Conservation (phyloP, 805 yeast genomes). For the Yamadazyma akitaensis region DNA sequence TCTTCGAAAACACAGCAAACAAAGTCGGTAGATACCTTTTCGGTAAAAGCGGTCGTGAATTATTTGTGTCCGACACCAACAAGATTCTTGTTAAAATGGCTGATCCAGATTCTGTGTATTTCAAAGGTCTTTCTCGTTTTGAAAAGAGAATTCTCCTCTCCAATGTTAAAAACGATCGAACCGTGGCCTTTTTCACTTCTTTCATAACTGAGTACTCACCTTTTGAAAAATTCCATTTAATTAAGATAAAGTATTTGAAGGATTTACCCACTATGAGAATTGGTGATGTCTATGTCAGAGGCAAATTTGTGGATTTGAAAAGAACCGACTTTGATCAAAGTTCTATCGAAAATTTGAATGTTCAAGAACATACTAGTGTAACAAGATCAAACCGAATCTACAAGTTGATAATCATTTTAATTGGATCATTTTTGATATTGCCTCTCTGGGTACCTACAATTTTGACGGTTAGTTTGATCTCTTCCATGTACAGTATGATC, state of each 20-base stretch:
- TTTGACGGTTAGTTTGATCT: slow-evolving; percentile 30
- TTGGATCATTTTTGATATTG: slow-evolving; percentile 26
- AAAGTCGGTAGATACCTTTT: slow-evolving; percentile 30
- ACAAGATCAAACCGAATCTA: slow-evolving; percentile 27
- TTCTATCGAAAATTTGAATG: slow-evolving; percentile 10
- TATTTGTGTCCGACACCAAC: slow-evolving; percentile 38
- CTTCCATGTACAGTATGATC: slow-evolving; percentile 39
- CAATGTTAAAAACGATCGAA: slow-evolving; percentile 76
- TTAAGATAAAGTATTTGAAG: slow-evolving; percentile 47
- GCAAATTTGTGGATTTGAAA: slow-evolving; percentile 52
- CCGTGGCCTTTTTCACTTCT: slow-evolving; percentile 85
- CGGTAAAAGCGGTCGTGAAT: slow-evolving; percentile 35
- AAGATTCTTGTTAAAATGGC: slow-evolving; percentile 51
- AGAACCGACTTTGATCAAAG: slow-evolving; percentile 20
- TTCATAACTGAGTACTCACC: slow-evolving; percentile 74
- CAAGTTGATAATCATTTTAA: slow-evolving; percentile 20
- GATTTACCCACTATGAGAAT: slow-evolving; percentile 42
- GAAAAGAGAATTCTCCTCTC: slow-evolving; percentile 60
- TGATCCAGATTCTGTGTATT: slow-evolving; percentile 47
- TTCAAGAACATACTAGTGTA: slow-evolving; percentile 38
- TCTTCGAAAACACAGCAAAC: slow-evolving; percentile 34
- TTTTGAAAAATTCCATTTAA: slow-evolving; percentile 48
- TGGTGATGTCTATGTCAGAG: slow-evolving; percentile 35
- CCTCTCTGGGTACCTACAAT: slow-evolving; percentile 54
- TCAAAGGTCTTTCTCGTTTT: slow-evolving; percentile 55